phyloP scores from a whole-genome alignment of 129 eudicot genomes.

The Flaveria ramosissima region DNA sequence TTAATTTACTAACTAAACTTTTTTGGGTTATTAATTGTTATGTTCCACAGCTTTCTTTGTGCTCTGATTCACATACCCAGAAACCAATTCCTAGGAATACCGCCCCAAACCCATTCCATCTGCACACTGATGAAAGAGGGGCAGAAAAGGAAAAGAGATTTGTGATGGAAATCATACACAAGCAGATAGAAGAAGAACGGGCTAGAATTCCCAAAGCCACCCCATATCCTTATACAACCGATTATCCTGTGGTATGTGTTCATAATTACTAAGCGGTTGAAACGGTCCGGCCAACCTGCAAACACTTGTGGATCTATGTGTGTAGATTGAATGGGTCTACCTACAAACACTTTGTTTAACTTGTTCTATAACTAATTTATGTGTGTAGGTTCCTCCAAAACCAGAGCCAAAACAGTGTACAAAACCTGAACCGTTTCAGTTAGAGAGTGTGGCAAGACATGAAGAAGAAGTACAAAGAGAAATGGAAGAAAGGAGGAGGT shows the following conservation, averaged over 20 bases:
- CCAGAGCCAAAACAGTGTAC: constrained; percentile 92
- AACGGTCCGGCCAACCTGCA: too few relatives aligned
- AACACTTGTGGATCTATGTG: not conserved
- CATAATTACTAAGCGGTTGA: not conserved
- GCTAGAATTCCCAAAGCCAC: constrained; percentile 88
- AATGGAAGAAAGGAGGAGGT: constrained; percentile 74
- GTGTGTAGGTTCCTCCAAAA: constrained; percentile 63
- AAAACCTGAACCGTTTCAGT: constrained; percentile 78
- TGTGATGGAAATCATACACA: constrained; percentile 63
- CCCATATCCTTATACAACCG: constrained; percentile 94
- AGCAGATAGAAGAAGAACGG: constrained; percentile 78
- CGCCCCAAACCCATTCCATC: constrained; percentile 81
- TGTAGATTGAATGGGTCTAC: not conserved
- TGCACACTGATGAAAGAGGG: constrained; percentile 92
- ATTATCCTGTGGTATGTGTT: constrained; percentile 79
- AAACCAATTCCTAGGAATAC: constrained; percentile 70
- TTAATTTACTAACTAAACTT: not conserved
- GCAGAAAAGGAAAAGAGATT: constrained; percentile 72
- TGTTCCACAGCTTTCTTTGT: constrained; percentile 71
- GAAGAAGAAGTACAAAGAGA: constrained; percentile 84
- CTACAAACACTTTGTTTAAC: not conserved
- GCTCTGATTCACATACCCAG: constrained; percentile 52
- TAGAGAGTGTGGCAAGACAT: constrained; percentile 85
- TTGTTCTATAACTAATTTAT: constrained; percentile 4
- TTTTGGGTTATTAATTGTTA: not conserved